Evolutionary conservation across 768 basidiomycete genomes (phyloP).

Genomic region (Pleurotus tuber-regium): DNA sequence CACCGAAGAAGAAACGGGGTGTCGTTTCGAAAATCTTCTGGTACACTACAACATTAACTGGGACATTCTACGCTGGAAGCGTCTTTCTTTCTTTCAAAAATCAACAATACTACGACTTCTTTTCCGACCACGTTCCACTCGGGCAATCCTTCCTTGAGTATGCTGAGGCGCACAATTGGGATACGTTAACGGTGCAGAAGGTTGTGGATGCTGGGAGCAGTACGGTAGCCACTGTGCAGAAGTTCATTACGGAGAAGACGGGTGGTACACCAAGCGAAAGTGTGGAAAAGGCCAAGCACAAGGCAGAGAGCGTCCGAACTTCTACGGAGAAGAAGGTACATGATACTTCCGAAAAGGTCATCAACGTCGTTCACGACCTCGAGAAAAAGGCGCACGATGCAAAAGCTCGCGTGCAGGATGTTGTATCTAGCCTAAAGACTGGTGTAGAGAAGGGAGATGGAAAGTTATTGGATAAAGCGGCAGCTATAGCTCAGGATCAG

Average conservation of each 20-base stretch:
- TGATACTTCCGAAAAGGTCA: constrained; percentile 35
- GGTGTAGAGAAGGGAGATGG: constrained; percentile 35
- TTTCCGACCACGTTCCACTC: constrained; percentile 76
- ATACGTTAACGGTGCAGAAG: constrained; percentile 63
- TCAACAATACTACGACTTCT: constrained; percentile 82
- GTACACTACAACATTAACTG: constrained; percentile 63
- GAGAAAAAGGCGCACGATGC: constrained; percentile 23
- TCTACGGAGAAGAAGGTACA: constrained; percentile 32
- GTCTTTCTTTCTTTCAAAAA: constrained; percentile 75
- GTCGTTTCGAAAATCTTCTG: constrained; percentile 60
- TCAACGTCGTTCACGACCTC: constrained; percentile 19
- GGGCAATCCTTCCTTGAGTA: constrained; percentile 77
- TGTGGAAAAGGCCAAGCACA: constrained; percentile 30
- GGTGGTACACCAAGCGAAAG: constrained; percentile 36
- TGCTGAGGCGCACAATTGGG: constrained; percentile 79
- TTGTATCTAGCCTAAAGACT: constrained; percentile 47
- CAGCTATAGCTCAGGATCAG: constrained; percentile 41
- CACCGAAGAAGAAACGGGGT: constrained; percentile 51
- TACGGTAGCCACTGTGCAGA: constrained; percentile 45
- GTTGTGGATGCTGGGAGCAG: constrained; percentile 53
- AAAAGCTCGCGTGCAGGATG: constrained; percentile 43
- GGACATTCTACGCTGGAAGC: constrained; percentile 82
- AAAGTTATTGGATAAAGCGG: constrained; percentile 32
- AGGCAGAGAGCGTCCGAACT: constrained; percentile 23
- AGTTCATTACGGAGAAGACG: constrained; percentile 50